These are phyloP conservation scores for Cladosporium halotolerans DNA, from an alignment of 2,329 filamentous ascomycete species.

Conservation along the genomic window DNA sequence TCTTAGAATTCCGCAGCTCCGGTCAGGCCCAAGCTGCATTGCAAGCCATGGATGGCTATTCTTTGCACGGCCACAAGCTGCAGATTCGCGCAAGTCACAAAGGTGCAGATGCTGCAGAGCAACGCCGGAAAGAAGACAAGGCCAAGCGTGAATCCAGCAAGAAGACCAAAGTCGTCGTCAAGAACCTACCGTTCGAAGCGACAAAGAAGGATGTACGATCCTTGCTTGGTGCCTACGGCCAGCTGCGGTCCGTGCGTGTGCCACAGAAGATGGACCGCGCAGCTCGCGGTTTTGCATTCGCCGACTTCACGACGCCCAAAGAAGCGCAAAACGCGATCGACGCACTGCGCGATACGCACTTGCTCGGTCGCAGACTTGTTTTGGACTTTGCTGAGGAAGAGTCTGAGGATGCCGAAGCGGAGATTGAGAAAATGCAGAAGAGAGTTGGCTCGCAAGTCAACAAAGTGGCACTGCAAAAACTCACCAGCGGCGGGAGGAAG, in stretches of 20 bases:
- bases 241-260: slow-evolving; percentile 84
- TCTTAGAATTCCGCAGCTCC: slow-evolving; percentile 78
- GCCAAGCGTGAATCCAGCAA: slow-evolving; percentile 71
- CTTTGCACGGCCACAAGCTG: slow-evolving; percentile 80
- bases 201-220: slow-evolving; percentile 85
- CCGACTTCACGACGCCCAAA: slow-evolving; percentile 83
- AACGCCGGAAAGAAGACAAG: slow-evolving; percentile 73
- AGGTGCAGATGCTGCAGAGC: slow-evolving; percentile 79
- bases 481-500: slow-evolving; percentile 75
- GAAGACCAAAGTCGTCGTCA: slow-evolving; percentile 91
- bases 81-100: slow-evolving; percentile 82
- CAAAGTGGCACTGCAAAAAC: slow-evolving; percentile 82
- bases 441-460: slow-evolving; percentile 88
- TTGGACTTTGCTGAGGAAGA: slow-evolving; percentile 89
- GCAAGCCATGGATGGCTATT: slow-evolving; percentile 79
- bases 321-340: slow-evolving; percentile 90
- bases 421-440: slow-evolving; percentile 94
- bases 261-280: slow-evolving; percentile 90
- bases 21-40: slow-evolving; percentile 72
- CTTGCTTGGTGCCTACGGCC: slow-evolving; percentile 82
- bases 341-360: slow-evolving; percentile 84
- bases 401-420: slow-evolving; percentile 83
- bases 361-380: slow-evolving; percentile 82
- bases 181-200: slow-evolving; percentile 95
- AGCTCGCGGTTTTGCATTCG: slow-evolving; percentile 91